A percentile compares a stretch with the other conserved stretches of the same genome.
Conservation (phyloP, 306 rosid species). For the Begonia loranthoides region DNA sequence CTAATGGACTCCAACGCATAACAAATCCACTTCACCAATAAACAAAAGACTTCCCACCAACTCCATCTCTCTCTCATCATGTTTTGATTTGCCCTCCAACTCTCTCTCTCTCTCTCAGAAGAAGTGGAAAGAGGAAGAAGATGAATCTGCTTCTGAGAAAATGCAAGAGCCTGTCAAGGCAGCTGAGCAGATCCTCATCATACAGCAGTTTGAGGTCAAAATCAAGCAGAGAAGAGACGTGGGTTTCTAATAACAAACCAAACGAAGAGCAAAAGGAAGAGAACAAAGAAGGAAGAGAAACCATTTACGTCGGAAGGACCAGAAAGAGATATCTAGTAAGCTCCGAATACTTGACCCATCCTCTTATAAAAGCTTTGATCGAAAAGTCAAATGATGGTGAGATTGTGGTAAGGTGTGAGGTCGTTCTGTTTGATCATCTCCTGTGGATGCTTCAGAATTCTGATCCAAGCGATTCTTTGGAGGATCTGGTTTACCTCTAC, state of each 20-base stretch:
- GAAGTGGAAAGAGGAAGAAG: conserved; percentile 32
- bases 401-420: conserved; percentile 62
- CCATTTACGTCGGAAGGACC: conserved; percentile 64
- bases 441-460: conserved; percentile 85
- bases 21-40: too few species aligned
- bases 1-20: too few species aligned
- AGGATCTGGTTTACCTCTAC: conserved; percentile 81
- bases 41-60: too few species aligned
- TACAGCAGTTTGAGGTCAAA: conserved; percentile 64
- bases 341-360: conserved; percentile 49
- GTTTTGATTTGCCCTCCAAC: too few species aligned
- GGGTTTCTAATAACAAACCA: conserved; percentile 12
- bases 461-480: conserved; percentile 70
- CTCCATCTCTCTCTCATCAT: too few species aligned
- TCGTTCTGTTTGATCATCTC: conserved; percentile 81
- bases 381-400: conserved; percentile 31
- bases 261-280: conserved; percentile 7
- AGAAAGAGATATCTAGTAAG: conserved; percentile 61
- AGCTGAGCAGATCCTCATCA: conserved; percentile 66
- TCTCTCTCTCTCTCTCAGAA: neutral
- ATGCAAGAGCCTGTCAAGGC: conserved; percentile 81
- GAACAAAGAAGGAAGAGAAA: conserved; percentile 14
- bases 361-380: conserved; percentile 54
- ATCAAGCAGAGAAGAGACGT: conserved; percentile 38
- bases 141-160: conserved; percentile 54